Evolutionary conservation across 2,329 filamentous ascomycete species (phyloP), one percentile per base, ranked within the genome.

Genomic region (Neopestalotiopsis rosae): DNA sequence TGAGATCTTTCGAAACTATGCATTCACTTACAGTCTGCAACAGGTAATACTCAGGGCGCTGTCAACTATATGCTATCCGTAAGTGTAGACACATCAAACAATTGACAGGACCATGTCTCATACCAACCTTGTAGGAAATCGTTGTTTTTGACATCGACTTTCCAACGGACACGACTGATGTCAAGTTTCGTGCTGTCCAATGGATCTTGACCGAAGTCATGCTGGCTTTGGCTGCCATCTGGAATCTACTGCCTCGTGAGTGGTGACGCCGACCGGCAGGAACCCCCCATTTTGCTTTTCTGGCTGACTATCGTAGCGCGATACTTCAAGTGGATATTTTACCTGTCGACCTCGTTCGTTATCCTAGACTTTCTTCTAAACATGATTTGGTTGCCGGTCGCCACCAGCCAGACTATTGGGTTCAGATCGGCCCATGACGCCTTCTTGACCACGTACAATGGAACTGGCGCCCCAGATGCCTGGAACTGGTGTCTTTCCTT

Each of bases 401-500:
- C 85, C 0, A 85, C 86, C 0, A 83, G 79, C 69, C 82, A 87
- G 67, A 88, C 85, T 0, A 85, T 84, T 74, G 88, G 88, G 1
- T 90, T 90, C 76, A 85, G 88, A n/a, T 82, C 86, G 1, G 81
- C 88, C 0, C 81, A 88, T 45, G 87, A 89, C 69, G 88, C 88
- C 9, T 90, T 90, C 75, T 86, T 89, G 79, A 84, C 86, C 13
- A 89, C 87, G 0, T 89, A 89, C 74, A 90, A 90, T 68, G 85
- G 84, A 1, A 87, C 85, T 12, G 85, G 85, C 12, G 85, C 85
- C 1, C 86, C 88, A 0, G 80, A 83, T 1, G 87, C 84, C 2
- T 90, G 88, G 88, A 90, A 90, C 74, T 90, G 88, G 88, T 89
- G 88, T 77, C 81, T 90, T 3, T 88, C 86, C 4, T 90, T 88